Percentiles rank a stretch among this genome's conserved stretches.
These are phyloP conservation scores for Lobosporangium transversale DNA, from an alignment of 192 early-diverging fungal species.

Conservation along the genomic window DNA sequence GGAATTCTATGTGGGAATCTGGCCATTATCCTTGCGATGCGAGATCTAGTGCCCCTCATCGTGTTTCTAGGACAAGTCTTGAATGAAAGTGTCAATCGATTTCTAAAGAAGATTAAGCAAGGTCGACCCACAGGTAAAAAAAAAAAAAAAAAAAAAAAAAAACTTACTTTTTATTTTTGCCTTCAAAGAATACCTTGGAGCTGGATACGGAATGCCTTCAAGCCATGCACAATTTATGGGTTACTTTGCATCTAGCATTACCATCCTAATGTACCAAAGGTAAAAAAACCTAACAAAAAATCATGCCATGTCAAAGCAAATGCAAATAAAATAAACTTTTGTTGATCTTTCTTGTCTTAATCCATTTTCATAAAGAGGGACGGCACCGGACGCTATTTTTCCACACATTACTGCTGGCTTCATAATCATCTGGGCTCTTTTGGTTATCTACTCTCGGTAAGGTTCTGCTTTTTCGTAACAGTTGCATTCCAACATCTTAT, in stretches of 20 bases:
- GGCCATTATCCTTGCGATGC: conserved; percentile 66
- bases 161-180: conserved; percentile 8
- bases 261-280: conserved; percentile 64
- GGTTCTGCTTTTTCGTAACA: neutral
- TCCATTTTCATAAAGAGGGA: neutral
- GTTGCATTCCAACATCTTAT: too few relatives aligned
- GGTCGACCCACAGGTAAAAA: conserved; percentile 70
- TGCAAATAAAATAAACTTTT: too few relatives aligned
- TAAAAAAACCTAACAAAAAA: too few relatives aligned
- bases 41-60: conserved; percentile 65
- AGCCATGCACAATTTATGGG: conserved; percentile 84
- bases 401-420: conserved; percentile 5
- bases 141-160: neutral
- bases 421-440: conserved; percentile 36
- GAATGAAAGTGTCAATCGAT: conserved; percentile 72
- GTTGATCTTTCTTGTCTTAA: neutral
- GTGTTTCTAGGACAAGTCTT: conserved; percentile 78
- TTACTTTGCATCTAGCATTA: conserved; percentile 71
- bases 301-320: too few relatives aligned
- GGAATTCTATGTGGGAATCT: conserved; percentile 74
- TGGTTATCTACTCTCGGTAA: conserved; percentile 61
- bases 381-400: conserved; percentile 4
- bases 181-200: conserved; percentile 66
- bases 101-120: conserved; percentile 71
- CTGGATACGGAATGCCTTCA: conserved; percentile 88